Evolutionary conservation across 768 basidiomycete species (phyloP), one percentile per base, ranked within the genome.

Genomic region (Boletus insuetus): DNA sequence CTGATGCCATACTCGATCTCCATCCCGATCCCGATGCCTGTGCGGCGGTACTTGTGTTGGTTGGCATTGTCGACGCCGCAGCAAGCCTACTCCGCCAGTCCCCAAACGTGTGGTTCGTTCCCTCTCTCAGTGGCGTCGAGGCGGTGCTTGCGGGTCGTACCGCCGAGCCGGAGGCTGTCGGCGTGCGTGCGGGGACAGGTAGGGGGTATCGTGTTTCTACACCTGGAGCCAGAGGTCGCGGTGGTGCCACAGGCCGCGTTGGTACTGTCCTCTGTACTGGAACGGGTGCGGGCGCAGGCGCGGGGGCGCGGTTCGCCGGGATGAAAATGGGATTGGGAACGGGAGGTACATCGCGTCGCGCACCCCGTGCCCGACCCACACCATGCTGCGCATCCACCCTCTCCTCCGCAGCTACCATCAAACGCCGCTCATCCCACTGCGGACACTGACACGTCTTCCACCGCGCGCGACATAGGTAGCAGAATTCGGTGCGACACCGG

Each of bases 381-480:
- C 75, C 70, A 40, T 78, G 54, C 29, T 65, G 69, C 11, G 67
- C 64, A 35, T 79, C 73, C 19, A 82, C 81, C 20, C 79, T 71
- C 29, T 71, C 70, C 52, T 76, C 72, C 0, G 83, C 85, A 4
- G 72, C 77, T 4, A 58, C 71, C 31, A 78, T 12, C 13, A 70
- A 24, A 7, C 58, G 51, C 4, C 26, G 32, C 60, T 88, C 87
- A 20, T 88, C 86, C 85, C 86, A 89, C 54, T 85, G 83, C 1
- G 77, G 75, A 58, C 88, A 89, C 1, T 0, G 14, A 59, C 89
- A 91, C 1, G 69, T 74, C 71, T 87, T 87, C 87, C 88, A 91
- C 4, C 54, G 71, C 22, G 61, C 77, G 73, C 76, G 48, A 74
- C 83, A 77, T 73, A 83, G 57, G 46, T 77, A 78, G 58, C 76